Conservation (phyloP, 1,284 basidiomycete species). For the Cutaneotrichosporon daszewskae region DNA sequence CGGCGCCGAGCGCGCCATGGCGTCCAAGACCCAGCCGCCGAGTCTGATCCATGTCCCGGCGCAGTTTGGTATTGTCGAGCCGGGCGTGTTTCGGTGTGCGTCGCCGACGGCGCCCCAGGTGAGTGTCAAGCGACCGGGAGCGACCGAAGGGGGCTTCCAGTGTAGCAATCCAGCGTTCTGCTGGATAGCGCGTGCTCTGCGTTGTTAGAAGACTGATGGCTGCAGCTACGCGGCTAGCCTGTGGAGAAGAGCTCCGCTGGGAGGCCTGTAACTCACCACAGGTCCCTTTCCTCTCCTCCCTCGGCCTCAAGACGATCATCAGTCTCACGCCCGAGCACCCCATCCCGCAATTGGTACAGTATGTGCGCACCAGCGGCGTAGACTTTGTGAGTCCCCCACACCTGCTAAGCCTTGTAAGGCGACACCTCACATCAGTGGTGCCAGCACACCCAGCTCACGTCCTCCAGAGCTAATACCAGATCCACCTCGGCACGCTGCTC, state of each 20-base stretch:
- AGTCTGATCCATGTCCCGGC: slow-evolving; percentile 37
- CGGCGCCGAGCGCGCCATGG: slow-evolving; percentile 5
- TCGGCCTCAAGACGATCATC: slow-evolving; percentile 38
- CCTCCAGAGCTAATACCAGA: slow-evolving; percentile 14
- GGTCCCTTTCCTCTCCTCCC: slow-evolving; percentile 38
- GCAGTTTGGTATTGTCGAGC: slow-evolving; percentile 41
- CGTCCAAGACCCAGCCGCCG: slow-evolving; percentile 24
- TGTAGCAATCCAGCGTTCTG: not conserved
- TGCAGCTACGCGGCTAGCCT: too few relatives aligned
- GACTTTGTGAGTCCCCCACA: slow-evolving; percentile 30
- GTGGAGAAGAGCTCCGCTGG: too few relatives aligned
- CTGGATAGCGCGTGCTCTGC: not conserved
- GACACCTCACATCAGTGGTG: not conserved
- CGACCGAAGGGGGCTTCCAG: not conserved
- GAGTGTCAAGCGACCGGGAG: slow-evolving; percentile 3
- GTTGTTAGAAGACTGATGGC: not conserved
- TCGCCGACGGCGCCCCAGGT: slow-evolving; percentile 40
- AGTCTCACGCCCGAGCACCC: slow-evolving; percentile 44
- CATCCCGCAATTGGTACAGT: slow-evolving; percentile 31
- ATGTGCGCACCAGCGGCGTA: slow-evolving; percentile 21
- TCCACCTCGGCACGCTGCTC: slow-evolving; percentile 38
- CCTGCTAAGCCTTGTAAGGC: not conserved
- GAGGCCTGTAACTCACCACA: slow-evolving; percentile 14
- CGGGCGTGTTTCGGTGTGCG: slow-evolving; percentile 40
- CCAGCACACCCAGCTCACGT: not conserved